Evolutionary conservation across 805 yeast genomes (phyloP).

Genomic region (Scheffersomyces coipomensis): DNA sequence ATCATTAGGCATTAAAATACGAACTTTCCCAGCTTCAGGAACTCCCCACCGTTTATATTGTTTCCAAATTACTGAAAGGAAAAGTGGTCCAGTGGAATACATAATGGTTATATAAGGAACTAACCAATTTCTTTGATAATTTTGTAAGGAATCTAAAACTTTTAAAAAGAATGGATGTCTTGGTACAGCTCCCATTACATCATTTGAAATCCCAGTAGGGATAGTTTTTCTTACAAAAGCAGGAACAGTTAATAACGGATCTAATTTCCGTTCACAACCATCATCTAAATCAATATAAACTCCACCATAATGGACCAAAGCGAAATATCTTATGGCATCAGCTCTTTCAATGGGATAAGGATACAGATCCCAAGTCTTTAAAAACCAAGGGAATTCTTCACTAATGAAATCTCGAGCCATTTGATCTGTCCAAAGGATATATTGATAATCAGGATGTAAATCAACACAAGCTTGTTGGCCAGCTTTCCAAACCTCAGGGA

Average conservation of each 20-base stretch:
- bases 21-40: conserved; percentile 61
- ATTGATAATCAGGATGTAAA: conserved; percentile 83
- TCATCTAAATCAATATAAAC: conserved; percentile 88
- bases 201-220: conserved; percentile 91
- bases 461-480: conserved; percentile 78
- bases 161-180: conserved; percentile 80
- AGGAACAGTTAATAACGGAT: conserved; percentile 76
- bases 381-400: conserved; percentile 83
- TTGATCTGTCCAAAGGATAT: conserved; percentile 88
- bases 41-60: conserved; percentile 80
- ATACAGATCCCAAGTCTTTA: conserved; percentile 73
- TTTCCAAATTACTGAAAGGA: conserved; percentile 83
- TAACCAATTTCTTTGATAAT: conserved; percentile 67
- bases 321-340: conserved; percentile 87
- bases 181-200: conserved; percentile 88
- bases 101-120: conserved; percentile 89
- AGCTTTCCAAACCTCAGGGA: conserved; percentile 79
- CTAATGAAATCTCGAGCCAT: conserved; percentile 75
- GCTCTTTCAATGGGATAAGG: conserved; percentile 84
- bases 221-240: conserved; percentile 84
- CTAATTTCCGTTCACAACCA: conserved; percentile 76
- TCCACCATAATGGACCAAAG: conserved; percentile 82
- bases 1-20: conserved; percentile 70
- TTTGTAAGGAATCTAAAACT: conserved; percentile 61
- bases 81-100: conserved; percentile 91